A percentile compares a stretch with the other conserved stretches of the same genome.
Conservation (phyloP, 495 filamentous ascomycete species). For the Peziza echinospora region DNA sequence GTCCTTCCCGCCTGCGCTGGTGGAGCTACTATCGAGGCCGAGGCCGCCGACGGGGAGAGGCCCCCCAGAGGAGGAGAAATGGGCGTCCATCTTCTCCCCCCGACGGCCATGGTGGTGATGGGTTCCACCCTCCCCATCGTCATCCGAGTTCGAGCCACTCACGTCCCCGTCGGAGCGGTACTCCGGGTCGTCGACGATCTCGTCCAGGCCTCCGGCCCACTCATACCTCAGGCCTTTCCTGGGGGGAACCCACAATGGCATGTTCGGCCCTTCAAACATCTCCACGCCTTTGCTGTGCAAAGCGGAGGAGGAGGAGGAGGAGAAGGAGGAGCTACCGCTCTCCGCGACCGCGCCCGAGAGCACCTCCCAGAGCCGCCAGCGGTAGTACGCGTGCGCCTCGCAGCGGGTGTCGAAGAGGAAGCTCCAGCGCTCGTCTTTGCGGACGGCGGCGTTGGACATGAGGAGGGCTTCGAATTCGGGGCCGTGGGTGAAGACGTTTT, state of each 20-base stretch:
- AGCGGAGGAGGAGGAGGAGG: too few relatives aligned
- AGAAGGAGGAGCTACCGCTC: not conserved
- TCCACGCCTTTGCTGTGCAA: slow-evolving; percentile 10
- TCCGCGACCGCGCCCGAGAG: slow-evolving; percentile 29
- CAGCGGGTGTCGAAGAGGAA: slow-evolving; percentile 85
- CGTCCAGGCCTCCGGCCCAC: slow-evolving; percentile 12
- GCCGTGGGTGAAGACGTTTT: slow-evolving; percentile 53
- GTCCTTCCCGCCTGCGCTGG: slow-evolving; percentile 25
- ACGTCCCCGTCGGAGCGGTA: slow-evolving; percentile 67
- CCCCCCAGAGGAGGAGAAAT: too few relatives aligned
- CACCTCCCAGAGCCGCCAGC: slow-evolving; percentile 75
- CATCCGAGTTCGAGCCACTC: slow-evolving; percentile 42
- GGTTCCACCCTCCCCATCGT: not conserved
- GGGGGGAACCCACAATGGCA: slow-evolving; percentile 15
- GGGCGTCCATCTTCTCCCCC: too few relatives aligned
- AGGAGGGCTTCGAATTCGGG: slow-evolving; percentile 83
- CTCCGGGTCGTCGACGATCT: slow-evolving; percentile 30
- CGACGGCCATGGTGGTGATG: too few relatives aligned
- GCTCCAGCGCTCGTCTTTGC: slow-evolving; percentile 69
- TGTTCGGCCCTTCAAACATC: slow-evolving; percentile 11
- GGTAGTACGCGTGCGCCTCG: slow-evolving; percentile 61
- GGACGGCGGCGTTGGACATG: slow-evolving; percentile 63
- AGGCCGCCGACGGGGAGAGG: slow-evolving; percentile 10
- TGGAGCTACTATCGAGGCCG: slow-evolving; percentile 13
- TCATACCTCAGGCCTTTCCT: slow-evolving; percentile 14